Base-by-base conservation (phyloP, 345 rosid genomes). In the Lenwebbia sp. region DNA sequence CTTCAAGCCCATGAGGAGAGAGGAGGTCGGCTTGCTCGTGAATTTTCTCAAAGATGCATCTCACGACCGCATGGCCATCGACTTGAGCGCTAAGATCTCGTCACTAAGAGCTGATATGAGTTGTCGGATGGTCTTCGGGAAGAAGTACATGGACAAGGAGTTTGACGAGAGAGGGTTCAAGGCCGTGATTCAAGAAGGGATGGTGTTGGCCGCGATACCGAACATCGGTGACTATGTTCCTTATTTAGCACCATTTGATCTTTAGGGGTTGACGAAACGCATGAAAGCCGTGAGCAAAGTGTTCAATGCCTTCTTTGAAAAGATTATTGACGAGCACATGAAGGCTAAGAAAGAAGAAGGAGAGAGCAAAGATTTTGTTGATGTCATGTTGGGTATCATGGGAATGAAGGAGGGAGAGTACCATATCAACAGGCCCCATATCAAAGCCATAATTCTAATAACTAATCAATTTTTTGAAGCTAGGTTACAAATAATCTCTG, bases 221-320 rank as follows among this genome's bases (percentile, higher is more conserved):
- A 92, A 92, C 76, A n/a, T 92, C 30, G 89, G 88, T 1, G 87
- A 92, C 54, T 92, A 86, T 44, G 85, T 92, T 4, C 91, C 92
- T 54, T 90, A 82, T 23, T 57, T 90, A 40, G 87, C 74, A 3
- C 28, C 54, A 23, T 87, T 92, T 51, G 93, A 92, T 81, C 85
- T 90, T 84, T 91, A 92, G 47, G 92, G 92, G 12, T 81, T 92
- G 10, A 82, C 70, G 3, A 91, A 90, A 85, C 84, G 81, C 19
- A n/a, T n/a, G n/a, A n/a, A n/a, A n/a, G n/a, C n/a, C n/a, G n/a
- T n/a, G n/a, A n/a, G n/a, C n/a, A n/a, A n/a, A n/a, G n/a, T n/a
- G n/a, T n/a, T n/a, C n/a, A n/a, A n/a, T n/a, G n/a, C n/a, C n/a
- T n/a, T n/a, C n/a, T n/a, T n/a, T n/a, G n/a, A n/a, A n/a, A n/a